phyloP scores from a whole-genome alignment of 345 rosid genomes.

The Euclidium syriacum region DNA sequence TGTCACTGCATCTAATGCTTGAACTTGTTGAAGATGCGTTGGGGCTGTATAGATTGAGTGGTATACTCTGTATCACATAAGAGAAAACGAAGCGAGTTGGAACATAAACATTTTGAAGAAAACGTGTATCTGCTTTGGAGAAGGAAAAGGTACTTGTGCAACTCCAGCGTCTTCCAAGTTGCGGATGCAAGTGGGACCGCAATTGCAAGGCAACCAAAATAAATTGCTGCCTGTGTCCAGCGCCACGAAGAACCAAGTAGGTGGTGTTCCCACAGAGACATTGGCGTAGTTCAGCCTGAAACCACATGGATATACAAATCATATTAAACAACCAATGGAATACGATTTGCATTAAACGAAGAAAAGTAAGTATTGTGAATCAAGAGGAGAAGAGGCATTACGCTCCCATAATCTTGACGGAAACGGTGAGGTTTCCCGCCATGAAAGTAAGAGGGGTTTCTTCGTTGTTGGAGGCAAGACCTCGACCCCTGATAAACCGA shows the following conservation, averaged over 20 bases:
- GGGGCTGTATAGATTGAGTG: slow-evolving; percentile 59
- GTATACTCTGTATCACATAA: slow-evolving; percentile 35
- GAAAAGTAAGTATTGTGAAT: background rate
- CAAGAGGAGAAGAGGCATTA: slow-evolving; percentile 23
- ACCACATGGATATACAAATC: background rate
- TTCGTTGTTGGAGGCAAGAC: slow-evolving; percentile 40
- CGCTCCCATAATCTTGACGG: slow-evolving; percentile 25
- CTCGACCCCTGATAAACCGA: slow-evolving; percentile 56
- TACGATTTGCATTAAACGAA: background rate
- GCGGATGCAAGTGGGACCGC: slow-evolving; percentile 43
- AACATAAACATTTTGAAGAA: background rate
- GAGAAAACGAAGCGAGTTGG: background rate
- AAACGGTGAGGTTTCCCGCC: slow-evolving; percentile 53
- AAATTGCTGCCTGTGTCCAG: slow-evolving; percentile 80
- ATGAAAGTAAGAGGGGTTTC: slow-evolving; percentile 46
- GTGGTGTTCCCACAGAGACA: slow-evolving; percentile 74
- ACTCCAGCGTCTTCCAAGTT: slow-evolving; percentile 29
- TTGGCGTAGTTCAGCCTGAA: slow-evolving; percentile 80
- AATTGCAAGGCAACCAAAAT: slow-evolving; percentile 94
- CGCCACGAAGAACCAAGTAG: slow-evolving; percentile 67
- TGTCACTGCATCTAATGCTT: slow-evolving; percentile 50
- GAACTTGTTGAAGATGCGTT: slow-evolving; percentile 59
- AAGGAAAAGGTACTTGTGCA: slow-evolving; percentile 25
- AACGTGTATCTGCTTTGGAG: background rate
- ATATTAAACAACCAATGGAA: background rate